Evolutionary conservation across 768 basidiomycete genomes (phyloP).

Genomic region (Tulasnella calospora): DNA sequence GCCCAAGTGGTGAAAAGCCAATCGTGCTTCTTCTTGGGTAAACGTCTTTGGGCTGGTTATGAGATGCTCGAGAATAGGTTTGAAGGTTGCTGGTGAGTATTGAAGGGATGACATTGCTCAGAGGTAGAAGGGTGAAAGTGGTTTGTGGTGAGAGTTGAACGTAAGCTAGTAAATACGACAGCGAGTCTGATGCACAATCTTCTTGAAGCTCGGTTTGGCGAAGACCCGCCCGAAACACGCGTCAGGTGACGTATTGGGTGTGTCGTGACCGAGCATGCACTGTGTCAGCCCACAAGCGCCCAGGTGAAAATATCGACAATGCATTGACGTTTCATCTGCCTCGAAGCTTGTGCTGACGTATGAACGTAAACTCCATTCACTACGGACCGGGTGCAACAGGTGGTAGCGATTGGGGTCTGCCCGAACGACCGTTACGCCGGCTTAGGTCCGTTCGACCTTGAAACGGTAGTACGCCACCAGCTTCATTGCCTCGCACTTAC

Average conservation of each 20-base stretch:
- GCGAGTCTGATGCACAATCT: no score
- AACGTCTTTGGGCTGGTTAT: conserved; percentile 39
- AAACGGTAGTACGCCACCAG: not conserved
- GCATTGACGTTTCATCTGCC: not conserved
- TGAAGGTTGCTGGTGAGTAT: conserved; percentile 71
- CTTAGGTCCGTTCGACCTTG: not conserved
- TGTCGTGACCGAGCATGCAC: not conserved
- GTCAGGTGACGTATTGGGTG: not conserved
- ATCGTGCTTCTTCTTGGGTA: conserved; percentile 56
- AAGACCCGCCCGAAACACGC: not conserved
- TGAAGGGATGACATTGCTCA: not conserved
- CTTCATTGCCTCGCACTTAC: not conserved
- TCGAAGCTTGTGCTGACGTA: not conserved
- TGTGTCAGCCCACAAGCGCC: not conserved
- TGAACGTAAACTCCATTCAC: not conserved
- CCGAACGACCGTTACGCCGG: not conserved
- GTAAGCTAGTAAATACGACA: not conserved
- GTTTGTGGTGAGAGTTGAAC: not conserved
- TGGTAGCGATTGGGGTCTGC: no score
- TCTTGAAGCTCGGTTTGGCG: not conserved
- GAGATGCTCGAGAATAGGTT: conserved; percentile 67
- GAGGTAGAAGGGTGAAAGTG: not conserved
- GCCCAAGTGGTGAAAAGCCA: conserved; percentile 64
- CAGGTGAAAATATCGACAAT: not conserved
- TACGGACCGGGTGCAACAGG: not conserved